Conservation (phyloP, 2,329 filamentous ascomycete genomes). For the Pseudonectria buxi region DNA sequence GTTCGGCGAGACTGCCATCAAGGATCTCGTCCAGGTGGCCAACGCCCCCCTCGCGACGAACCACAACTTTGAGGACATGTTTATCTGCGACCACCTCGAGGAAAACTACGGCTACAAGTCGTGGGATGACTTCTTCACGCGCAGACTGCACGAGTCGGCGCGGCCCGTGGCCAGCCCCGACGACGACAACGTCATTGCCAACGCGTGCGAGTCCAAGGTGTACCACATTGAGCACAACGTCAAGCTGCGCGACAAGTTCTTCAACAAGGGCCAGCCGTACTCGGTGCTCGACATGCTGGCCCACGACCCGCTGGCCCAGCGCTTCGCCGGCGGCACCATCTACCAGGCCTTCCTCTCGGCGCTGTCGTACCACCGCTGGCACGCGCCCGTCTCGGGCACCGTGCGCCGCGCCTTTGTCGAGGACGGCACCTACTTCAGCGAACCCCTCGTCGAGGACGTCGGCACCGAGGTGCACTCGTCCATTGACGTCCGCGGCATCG, state of each 20-base stretch:
- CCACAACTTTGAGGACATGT: slow-evolving; percentile 53
- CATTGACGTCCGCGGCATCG: slow-evolving; percentile 37
- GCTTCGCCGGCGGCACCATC: slow-evolving; percentile 58
- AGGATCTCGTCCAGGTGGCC: slow-evolving; percentile 45
- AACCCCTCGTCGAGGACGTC: slow-evolving; percentile 37
- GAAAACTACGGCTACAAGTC: slow-evolving; percentile 55
- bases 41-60: slow-evolving; percentile 36
- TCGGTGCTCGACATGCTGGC: slow-evolving; percentile 58
- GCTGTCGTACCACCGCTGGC: slow-evolving; percentile 66
- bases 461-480: slow-evolving; percentile 18
- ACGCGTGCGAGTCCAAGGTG: slow-evolving; percentile 58
- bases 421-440: slow-evolving; percentile 63
- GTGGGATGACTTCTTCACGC: slow-evolving; percentile 67
- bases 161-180: slow-evolving; percentile 53
- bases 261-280: slow-evolving; percentile 64
- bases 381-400: slow-evolving; percentile 58
- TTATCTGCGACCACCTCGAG: slow-evolving; percentile 48
- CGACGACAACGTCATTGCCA: slow-evolving; percentile 48
- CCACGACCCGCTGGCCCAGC: slow-evolving; percentile 42
- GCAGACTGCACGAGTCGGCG: slow-evolving; percentile 43
- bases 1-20: slow-evolving; percentile 45
- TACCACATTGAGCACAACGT: slow-evolving; percentile 46
- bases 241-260: slow-evolving; percentile 55
- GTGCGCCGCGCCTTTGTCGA: slow-evolving; percentile 51
- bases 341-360: slow-evolving; percentile 66